Percentiles rank a stretch among this genome's conserved stretches.
Conservation (phyloP, 805 yeast species). For the Candida ovalis region DNA sequence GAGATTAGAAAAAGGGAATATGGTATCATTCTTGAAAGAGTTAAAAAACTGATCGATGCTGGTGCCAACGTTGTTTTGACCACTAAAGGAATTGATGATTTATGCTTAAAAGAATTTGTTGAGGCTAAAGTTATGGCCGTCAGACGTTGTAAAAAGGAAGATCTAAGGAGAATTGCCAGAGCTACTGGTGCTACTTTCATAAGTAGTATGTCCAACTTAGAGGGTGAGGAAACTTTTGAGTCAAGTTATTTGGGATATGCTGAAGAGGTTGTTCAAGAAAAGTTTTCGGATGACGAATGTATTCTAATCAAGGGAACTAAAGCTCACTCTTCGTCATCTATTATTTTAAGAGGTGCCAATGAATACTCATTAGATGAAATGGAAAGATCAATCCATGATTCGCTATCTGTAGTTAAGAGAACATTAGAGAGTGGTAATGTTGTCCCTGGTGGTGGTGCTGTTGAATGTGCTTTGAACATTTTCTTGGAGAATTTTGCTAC, state of each 20-base stretch:
- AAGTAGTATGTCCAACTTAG: constrained; percentile 84
- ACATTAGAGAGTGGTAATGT: constrained; percentile 91
- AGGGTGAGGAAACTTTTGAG: constrained; percentile 93
- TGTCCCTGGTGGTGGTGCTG: constrained; percentile 99
- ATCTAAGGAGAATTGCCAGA: constrained; percentile 91
- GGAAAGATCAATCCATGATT: constrained; percentile 96
- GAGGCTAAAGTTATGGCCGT: constrained; percentile 94
- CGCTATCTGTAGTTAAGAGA: constrained; percentile 90
- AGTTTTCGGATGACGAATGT: constrained; percentile 95
- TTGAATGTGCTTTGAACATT: constrained; percentile 91
- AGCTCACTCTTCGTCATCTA: constrained; percentile 87
- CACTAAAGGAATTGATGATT: constrained; percentile 92
- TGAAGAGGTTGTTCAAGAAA: constrained; percentile 84
- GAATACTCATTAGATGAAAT: constrained; percentile 95
- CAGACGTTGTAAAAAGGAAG: constrained; percentile 96
- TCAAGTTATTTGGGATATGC: constrained; percentile 82
- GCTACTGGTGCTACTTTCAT: constrained; percentile 96
- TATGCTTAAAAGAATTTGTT: constrained; percentile 85
- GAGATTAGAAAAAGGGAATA: constrained; percentile 85
- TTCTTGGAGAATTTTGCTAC: constrained; percentile 96
- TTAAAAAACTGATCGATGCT: constrained; percentile 72
- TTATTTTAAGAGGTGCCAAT: constrained; percentile 92
- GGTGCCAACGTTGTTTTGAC: constrained; percentile 94
- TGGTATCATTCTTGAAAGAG: constrained; percentile 79
- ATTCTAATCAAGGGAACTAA: constrained; percentile 85